Percentiles rank a stretch among this genome's conserved stretches.
Evolutionary conservation across 1,284 basidiomycete species (phyloP).

Genomic region (Pyrrhoderma lamaoense): DNA sequence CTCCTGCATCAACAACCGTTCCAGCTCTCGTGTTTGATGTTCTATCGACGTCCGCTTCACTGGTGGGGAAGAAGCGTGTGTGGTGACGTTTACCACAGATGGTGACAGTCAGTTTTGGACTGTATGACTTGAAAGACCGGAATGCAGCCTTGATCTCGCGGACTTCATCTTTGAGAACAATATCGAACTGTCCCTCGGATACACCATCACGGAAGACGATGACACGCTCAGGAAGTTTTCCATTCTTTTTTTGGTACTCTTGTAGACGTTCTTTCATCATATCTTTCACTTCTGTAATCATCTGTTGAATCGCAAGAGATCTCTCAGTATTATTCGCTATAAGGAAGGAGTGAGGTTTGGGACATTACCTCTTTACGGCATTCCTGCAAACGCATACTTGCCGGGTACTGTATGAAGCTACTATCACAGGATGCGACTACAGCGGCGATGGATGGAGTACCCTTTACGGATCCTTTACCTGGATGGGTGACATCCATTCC

Average conservation of each 20-base stretch:
- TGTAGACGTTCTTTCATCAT: conserved; percentile 65
- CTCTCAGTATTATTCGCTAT: conserved; percentile 12
- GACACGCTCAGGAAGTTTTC: conserved; percentile 50
- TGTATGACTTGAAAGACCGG: conserved; percentile 45
- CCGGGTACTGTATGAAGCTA: conserved; percentile 9
- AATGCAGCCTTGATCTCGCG: conserved; percentile 50
- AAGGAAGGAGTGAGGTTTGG: background rate
- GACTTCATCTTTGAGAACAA: conserved; percentile 50
- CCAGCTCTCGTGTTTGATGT: conserved; percentile 70
- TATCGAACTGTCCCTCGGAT: conserved; percentile 59
- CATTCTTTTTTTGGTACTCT: conserved; percentile 46
- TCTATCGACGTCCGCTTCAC: conserved; percentile 36
- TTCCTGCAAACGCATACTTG: conserved; percentile 4
- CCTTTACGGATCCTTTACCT: background rate
- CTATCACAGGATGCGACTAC: conserved; percentile 5
- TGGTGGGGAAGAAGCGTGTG: conserved; percentile 52
- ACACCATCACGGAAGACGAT: conserved; percentile 70
- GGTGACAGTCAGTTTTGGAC: conserved; percentile 59
- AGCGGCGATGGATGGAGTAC: conserved; percentile 8
- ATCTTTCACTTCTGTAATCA: conserved; percentile 51
- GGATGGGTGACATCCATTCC: conserved; percentile 8
- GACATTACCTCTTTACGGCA: conserved; percentile 30
- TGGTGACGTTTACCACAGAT: conserved; percentile 77
- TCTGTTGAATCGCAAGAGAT: conserved; percentile 34
- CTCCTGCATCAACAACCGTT: conserved; percentile 66